Evolutionary conservation across 805 yeast species (phyloP), one percentile per base, ranked within the genome.

Genomic region (Clavispora vitiphila): DNA sequence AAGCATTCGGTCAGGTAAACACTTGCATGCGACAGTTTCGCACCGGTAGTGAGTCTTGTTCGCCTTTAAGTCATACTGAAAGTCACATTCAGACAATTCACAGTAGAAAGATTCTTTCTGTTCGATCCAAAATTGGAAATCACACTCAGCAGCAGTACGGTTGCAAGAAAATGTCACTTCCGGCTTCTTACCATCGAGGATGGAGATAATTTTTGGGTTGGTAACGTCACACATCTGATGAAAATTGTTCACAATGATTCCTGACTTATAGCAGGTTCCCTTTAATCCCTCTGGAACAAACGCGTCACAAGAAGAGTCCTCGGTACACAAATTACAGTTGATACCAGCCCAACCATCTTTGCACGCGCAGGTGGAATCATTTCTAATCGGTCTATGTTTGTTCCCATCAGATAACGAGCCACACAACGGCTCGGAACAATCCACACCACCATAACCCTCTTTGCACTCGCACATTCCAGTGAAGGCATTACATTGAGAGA

Each of bases 111-210:
- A 83, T 61, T 93, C 99, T 35, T 74, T 68, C 60, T 88, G 79
- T 51, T 83, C 96, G 49, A 93, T 87, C 99, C 99, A 93, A 58
- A 93, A 88, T 62, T 93, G 98, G 65, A 93, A 88, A 59, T 88
- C 81, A 65, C 99, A 93, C 9, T 62, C 62, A 14, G 65, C 74
- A 0, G 78, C 67, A 1, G 83, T 74, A 53, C 72, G 78, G 57
- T 86, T 81, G 68, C 99, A 93, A 30, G 88, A 77, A 64, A 93
- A 91, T 0, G 96, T 89, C 3, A 87, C 96, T 57, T 91, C 95
- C 2, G 99, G 98, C 39, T 73, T 75, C 61, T 80, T 77, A 0
- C 96, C 96, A 14, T 80, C 71, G 50, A 93, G 69, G 36, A 91
- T 83, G 43, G 83, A 80, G 34, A 88, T 71, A 49, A 93, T 90